Base-by-base conservation (phyloP, 192 early-diverging fungal genomes). In the Linnemannia schmuckeri region DNA sequence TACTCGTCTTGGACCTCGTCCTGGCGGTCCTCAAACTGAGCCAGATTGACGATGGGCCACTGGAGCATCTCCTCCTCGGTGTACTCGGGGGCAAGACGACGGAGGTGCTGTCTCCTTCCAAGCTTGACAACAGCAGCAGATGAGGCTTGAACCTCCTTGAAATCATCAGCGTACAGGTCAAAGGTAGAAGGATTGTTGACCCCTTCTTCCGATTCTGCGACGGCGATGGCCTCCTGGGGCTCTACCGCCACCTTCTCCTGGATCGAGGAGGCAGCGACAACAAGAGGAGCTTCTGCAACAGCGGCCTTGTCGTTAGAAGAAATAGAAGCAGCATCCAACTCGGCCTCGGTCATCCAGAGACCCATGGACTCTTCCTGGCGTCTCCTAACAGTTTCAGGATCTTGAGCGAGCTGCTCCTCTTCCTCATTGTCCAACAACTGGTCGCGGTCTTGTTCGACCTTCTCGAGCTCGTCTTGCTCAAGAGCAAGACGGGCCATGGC, bases 271-370 rank as follows among this genome's bases (percentile, higher is more conserved):
- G 61, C 27, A 12, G 13, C n/a, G 13, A 15, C 61, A 30, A 10
- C 24, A 9, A 61, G n/a, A 30, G 61, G 27, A 33, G 24, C 61
- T 2, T n/a, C 24, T 27, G 30, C 27, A 7, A 22, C 38, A 15
- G 30, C 54, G 35, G 1, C 61, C 75, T 20, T 55, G n/a, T 4
- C 40, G 33, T 4, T 24, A 12, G 30, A 37, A 9, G 52, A 52
- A 52, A 52, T 61, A 12, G 15, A 41, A 22, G 40, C 40, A 6
- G 78, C 74, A 46, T 85, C 78, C 37, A 80, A 76, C 6, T 85
- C 83, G 27, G 83, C 40, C 52, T 85, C 83, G 37, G 83, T 72
- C 83, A 85, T 85, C 83, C 83, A 85, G 0, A 85, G 74, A 38
- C 83, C 83, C 66, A 85, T 12, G 35, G 83, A 78, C 22, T 85